Evolutionary conservation across 805 yeast genomes (phyloP), one percentile per base, ranked within the genome.

Genomic region (Sugiyamaella floridensis): DNA sequence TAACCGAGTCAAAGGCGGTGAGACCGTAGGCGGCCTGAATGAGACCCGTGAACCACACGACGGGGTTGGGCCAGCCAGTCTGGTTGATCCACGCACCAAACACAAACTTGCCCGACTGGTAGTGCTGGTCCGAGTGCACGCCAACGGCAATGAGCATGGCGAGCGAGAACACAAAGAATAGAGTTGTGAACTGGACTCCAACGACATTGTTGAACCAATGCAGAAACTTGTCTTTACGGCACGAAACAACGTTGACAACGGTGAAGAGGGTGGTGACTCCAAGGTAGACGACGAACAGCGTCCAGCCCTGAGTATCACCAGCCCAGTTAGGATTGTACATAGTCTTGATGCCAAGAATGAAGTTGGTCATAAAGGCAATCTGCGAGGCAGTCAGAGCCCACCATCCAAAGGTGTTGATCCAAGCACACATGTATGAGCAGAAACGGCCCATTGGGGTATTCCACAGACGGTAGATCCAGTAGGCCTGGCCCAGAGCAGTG

Each of bases 1-100:
- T 85, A 26, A 86, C 72, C 79, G 86, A 80, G 19, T 92, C 90
- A 66, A 83, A 86, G 0, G 93, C 95, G 55, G 86, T 86, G 60
- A 86, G 72, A 22, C 92, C 85, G 65, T 85, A 85, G 40, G 85
- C 82, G 1, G 89, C 81, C 58, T 86, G 85, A 66, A 85, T 89
- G 51, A 87, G 76, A 0, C 92, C 93, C 42, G 86, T 79, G 47
- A 86, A 70, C 57, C 86, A 86, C 1, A 92, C 88, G 53, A 86
- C 60, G 1, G 80, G 76, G 47, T 74, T 77, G 15, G 87, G 84
- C 85, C 89, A 86, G 2, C 93, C 95, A 4, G 89, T 56, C 15
- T 45, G 32, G 40, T 56, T 56, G 40, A 55, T 42, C 53, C 55
- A 56, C 9, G 29, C 32, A 37, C 54, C 55, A 42, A 57, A 57